Evolutionary conservation across 495 filamentous ascomycete species (phyloP).

Genomic region (Penicillium manginii): DNA sequence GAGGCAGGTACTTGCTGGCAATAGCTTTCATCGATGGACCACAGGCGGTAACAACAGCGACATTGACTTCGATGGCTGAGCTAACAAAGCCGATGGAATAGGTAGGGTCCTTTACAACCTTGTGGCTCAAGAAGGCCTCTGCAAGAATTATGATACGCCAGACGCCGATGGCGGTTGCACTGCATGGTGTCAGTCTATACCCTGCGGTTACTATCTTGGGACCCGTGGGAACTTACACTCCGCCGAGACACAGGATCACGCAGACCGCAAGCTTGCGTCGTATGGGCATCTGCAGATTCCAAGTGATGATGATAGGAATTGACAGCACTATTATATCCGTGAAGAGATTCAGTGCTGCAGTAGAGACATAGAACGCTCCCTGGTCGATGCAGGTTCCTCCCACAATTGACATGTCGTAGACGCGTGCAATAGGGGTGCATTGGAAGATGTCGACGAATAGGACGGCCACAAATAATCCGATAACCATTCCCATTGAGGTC

Average conservation of each 20-base stretch:
- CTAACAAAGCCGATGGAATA: slow-evolving; percentile 53
- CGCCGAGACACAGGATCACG: slow-evolving; percentile 45
- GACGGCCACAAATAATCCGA: slow-evolving; percentile 55
- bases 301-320: slow-evolving; percentile 53
- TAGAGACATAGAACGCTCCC: slow-evolving; percentile 45
- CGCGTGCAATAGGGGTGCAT: slow-evolving; percentile 49
- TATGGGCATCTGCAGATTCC: slow-evolving; percentile 46
- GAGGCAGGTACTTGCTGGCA: slow-evolving; percentile 21
- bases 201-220: neutral
- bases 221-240: slow-evolving; percentile 34
- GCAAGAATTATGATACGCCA: slow-evolving; percentile 34
- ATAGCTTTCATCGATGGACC: slow-evolving; percentile 35
- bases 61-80: slow-evolving; percentile 57
- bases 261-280: slow-evolving; percentile 49
- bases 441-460: slow-evolving; percentile 64
- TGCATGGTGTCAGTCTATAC: slow-evolving; percentile 19
- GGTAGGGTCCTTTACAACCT: slow-evolving; percentile 22
- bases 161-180: slow-evolving; percentile 54
- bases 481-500: slow-evolving; percentile 49
- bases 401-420: slow-evolving; percentile 41
- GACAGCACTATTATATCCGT: slow-evolving; percentile 51
- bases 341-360: slow-evolving; percentile 47
- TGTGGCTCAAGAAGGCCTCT: slow-evolving; percentile 20
- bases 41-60: slow-evolving; percentile 57
- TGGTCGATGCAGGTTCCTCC: slow-evolving; percentile 48